Conservation (phyloP, 192 early-diverging fungal genomes). For the Coemansia sp. region DNA sequence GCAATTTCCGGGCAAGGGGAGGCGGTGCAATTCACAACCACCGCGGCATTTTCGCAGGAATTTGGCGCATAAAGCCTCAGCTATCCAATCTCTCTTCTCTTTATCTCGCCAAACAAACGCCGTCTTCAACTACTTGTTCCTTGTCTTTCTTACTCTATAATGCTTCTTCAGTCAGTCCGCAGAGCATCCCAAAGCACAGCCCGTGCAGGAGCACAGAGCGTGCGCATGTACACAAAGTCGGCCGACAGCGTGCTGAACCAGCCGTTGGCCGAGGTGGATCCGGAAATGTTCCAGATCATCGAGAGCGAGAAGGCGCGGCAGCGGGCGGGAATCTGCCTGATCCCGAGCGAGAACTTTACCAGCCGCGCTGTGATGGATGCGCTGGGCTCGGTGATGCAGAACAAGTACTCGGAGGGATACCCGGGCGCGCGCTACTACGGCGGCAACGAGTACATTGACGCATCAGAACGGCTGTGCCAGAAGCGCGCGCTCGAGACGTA, state of each 20-base stretch:
- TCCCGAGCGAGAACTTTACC: conserved; percentile 99
- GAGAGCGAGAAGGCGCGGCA: conserved; percentile 94
- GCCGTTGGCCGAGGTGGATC: conserved; percentile 72
- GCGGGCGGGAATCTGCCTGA: conserved; percentile 86
- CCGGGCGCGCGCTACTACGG: conserved; percentile 97
- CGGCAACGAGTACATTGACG: conserved; percentile 97
- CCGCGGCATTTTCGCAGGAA: background rate
- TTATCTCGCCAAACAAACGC: background rate
- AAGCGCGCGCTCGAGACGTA: conserved; percentile 94
- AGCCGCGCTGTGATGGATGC: conserved; percentile 93
- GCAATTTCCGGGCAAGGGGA: background rate
- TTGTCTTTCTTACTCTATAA: conserved; percentile 4
- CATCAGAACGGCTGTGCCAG: conserved; percentile 91
- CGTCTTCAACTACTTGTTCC: background rate
- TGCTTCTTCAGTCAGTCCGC: conserved; percentile 12
- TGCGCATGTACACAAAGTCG: conserved; percentile 22
- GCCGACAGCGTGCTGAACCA: conserved; percentile 64
- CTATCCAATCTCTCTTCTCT: background rate
- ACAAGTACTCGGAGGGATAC: conserved; percentile 99
- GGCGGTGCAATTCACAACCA: background rate
- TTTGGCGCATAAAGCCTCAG: background rate
- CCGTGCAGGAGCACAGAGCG: conserved; percentile 1
- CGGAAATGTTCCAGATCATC: conserved; percentile 91
- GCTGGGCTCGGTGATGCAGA: conserved; percentile 97
- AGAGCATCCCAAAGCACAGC: background rate